A percentile compares a stretch with the other conserved stretches of the same genome.
phyloP scores from a whole-genome alignment of 1,284 basidiomycete genomes.

The Microbotryum scabiosae region DNA sequence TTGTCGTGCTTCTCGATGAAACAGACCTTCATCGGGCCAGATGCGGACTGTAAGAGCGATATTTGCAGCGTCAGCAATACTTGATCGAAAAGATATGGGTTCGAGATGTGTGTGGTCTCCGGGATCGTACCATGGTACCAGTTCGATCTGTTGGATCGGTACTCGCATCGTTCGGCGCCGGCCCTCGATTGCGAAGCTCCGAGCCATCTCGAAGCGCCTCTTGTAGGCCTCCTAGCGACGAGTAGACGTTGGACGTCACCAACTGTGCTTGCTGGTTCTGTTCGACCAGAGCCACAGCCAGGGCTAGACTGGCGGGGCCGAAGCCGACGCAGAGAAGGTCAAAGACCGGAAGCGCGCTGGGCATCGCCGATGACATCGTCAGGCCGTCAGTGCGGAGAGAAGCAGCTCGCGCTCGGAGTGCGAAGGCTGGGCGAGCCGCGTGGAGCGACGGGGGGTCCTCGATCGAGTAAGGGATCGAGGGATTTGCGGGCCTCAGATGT shows the following conservation, averaged over 20 bases:
- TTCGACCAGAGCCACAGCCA: conserved; percentile 51
- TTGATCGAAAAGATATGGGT: too few species aligned
- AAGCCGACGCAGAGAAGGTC: conserved; percentile 54
- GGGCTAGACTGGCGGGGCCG: conserved; percentile 53
- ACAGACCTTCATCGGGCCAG: conserved; percentile 38
- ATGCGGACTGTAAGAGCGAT: background rate
- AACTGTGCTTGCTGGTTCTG: conserved; percentile 27
- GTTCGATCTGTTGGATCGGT: background rate
- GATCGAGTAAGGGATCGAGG: too few species aligned
- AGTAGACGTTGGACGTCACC: conserved; percentile 2
- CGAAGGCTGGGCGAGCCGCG: too few species aligned
- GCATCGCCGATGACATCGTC: background rate
- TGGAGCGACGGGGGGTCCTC: too few species aligned
- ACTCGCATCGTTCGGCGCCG: background rate
- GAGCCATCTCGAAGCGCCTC: conserved; percentile 11
- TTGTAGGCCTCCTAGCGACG: conserved; percentile 23
- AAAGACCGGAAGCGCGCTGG: conserved; percentile 33
- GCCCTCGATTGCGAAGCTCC: background rate
- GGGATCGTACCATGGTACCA: background rate
- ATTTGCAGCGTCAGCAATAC: too few species aligned
- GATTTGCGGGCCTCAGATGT: too few species aligned
- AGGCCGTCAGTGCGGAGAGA: background rate
- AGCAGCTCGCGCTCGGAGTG: background rate
- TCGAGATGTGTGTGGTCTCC: too few species aligned
- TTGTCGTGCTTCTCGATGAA: conserved; percentile 48